Conservation (phyloP, 148 eudicot genomes). For the Cornus kousa region DNA sequence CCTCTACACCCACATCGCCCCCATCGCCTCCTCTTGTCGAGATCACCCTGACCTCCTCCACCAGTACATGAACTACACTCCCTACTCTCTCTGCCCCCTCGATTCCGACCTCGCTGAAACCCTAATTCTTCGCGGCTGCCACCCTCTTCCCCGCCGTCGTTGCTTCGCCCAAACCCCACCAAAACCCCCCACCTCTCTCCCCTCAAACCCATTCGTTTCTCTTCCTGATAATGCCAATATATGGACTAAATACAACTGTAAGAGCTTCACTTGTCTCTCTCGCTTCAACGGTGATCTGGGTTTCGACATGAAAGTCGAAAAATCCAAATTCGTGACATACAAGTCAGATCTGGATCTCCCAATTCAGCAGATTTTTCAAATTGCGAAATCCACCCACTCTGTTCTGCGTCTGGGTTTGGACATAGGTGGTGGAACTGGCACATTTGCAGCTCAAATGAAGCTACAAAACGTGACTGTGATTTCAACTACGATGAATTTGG, state of each 20-base stretch:
- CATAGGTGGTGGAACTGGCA: constrained; percentile 76
- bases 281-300: constrained; percentile 46
- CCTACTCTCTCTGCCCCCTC: constrained; percentile 51
- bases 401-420: constrained; percentile 60
- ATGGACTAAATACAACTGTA: constrained; percentile 50
- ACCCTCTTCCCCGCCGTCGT: constrained; percentile 80
- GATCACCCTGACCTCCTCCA: constrained; percentile 59
- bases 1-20: constrained; percentile 49
- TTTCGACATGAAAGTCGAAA: constrained; percentile 46
- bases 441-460: constrained; percentile 73
- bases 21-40: constrained; percentile 69
- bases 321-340: constrained; percentile 36
- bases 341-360: constrained; percentile 73
- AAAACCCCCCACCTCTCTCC: constrained; percentile 22
- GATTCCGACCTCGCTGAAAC: constrained; percentile 55
- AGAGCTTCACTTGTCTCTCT: constrained; percentile 51
- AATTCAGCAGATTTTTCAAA: constrained; percentile 45
- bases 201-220: constrained; percentile 33
- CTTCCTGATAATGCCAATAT: constrained; percentile 44
- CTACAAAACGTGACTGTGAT: constrained; percentile 57
- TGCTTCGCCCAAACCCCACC: constrained; percentile 51
- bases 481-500: constrained; percentile 73
- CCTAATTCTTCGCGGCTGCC: constrained; percentile 80
- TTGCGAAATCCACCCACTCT: constrained; percentile 28
- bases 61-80: constrained; percentile 77